Base-by-base conservation (phyloP, 2,329 filamentous ascomycete species). In the Bipolaris zeicola region DNA sequence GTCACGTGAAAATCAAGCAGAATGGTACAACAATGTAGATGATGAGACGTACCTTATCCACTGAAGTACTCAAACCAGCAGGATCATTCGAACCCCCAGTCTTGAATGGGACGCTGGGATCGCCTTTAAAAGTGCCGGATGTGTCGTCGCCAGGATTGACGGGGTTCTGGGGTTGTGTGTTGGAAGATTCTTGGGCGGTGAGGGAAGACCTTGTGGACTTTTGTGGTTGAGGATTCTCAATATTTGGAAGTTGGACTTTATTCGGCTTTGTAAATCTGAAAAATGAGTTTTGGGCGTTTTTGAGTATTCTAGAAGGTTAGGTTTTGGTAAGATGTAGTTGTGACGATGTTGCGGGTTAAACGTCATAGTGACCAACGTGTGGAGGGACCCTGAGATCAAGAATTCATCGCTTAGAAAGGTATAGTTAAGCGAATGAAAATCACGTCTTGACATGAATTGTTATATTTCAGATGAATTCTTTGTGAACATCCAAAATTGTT, bases 171-270 rank as follows among this genome's bases (percentile, higher is more conserved):
- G 52, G 57, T 22, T 64, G 60, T 24, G 48, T 62, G 42, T 51
- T 55, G 20, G 57, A 50, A 20, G 57, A 62, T 24, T 64, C 55
- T 59, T 64, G 62, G 20, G 43, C 20, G 11, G 60, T 64, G 10
- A 62, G 55, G 42, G 55, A 62, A 3, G 62, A 62, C 57, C 61
- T 37, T 11, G 13, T 24, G 14, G 10, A 13, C 2, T 28, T n/a
- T 22, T 26, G 14, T 34, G 3, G 2, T 31, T 26, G 13, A 14
- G 3, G 11, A 18, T 16, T 28, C 5, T 26, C 31, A 11, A 36
- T 14, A 7, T 11, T 5, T 44, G 18, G 2, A 6, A 6, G 16
- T n/a, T 3, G 5, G 14, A 10, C 1, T 31, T 1, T 20, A 2
- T n/a, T 6, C 3, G n/a, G 11, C 3, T 18, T 5, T 3, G 7